Evolutionary conservation across 78 protist genomes (phyloP), one percentile per base, ranked within the genome.

Genomic region (Planoprotostelium fungivorum): DNA sequence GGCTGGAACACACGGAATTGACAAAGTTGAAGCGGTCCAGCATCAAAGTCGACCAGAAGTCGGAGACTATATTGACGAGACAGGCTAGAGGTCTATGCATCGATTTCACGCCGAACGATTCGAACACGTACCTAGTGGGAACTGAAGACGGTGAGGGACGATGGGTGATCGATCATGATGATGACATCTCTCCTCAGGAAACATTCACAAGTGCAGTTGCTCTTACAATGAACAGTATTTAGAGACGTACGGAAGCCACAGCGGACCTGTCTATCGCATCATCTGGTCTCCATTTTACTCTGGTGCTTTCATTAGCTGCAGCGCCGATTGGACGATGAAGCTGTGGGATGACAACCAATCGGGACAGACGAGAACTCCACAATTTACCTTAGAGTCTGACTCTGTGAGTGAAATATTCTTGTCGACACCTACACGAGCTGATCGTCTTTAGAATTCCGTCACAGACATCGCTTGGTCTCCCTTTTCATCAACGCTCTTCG

Each of bases 181-280:
- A 51, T 51, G 73, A 25, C 31, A 51, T 16, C 16, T 16, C 16
- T 51, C n/a, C n/a, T 25, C 73, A 84, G 86, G 86, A 28, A 51
- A 31, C 84, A 83, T 95, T 35, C 95, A 90, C 97, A 91, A 90
- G 92, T 96, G 98, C 95, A 63, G 89, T 28, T 0, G 28, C 36
- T 90, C 95, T n/a, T 93, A 96, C 89, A 34, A n/a, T n/a, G 97
- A 93, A 83, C 91, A 95, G 88, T 92, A 92, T 89, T 83, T 96
- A 28, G 92, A 90, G 85, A n/a, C 34, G 23, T 96, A 86, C 90
- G 9, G 0, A 0, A 92, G 90, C 0, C 98, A 96, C 90, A 0
- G 38, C 31, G 98, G 93, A 10, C 95, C 97, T 10, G 95, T 94
- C 37, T 92, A 91, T 92, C 28, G 38, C 29, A n/a, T 89, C 1